Conservation (phyloP, 23 red algal species). For the Gracilariopsis chorda region DNA sequence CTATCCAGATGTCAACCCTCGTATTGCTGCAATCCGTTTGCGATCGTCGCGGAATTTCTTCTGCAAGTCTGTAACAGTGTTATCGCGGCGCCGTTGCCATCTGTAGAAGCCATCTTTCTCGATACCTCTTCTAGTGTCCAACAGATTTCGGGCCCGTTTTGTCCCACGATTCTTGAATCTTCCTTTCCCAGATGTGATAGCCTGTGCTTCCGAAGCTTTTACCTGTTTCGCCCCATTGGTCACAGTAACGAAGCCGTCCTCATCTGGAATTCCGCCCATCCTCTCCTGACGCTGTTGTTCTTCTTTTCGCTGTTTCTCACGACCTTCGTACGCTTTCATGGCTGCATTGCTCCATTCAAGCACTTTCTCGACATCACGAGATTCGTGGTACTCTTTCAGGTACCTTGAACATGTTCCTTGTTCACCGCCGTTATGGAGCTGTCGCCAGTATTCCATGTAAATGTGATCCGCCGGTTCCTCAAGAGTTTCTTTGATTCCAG, state of each 20-base stretch:
- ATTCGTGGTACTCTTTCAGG: neutral
- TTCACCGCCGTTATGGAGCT: neutral
- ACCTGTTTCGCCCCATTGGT: constrained; percentile 44
- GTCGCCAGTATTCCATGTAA: constrained; percentile 31
- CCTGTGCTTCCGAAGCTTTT: constrained; percentile 28
- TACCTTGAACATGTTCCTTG: constrained; percentile 4
- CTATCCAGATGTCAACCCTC: constrained; percentile 12
- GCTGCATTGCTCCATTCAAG: constrained; percentile 50
- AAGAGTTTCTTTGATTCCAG: neutral
- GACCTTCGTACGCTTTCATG: constrained; percentile 38
- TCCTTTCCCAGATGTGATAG: neutral
- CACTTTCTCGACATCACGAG: constrained; percentile 17
- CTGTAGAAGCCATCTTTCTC: constrained; percentile 65
- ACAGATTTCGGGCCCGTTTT: neutral
- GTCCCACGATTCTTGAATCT: constrained; percentile 22
- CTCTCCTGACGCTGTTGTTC: neutral
- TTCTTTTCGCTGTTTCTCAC: constrained; percentile 19
- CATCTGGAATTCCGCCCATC: constrained; percentile 13
- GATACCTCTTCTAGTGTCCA: constrained; percentile 42
- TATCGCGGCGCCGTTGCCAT: constrained; percentile 34
- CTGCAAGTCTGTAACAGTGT: constrained; percentile 27
- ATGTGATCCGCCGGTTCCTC: neutral
- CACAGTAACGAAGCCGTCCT: constrained; percentile 59
- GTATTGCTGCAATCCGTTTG: constrained; percentile 29
- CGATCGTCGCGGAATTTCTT: constrained; percentile 57